Evolutionary conservation across 2,329 filamentous ascomycete genomes (phyloP).

Genomic region (Venturia asperata): DNA sequence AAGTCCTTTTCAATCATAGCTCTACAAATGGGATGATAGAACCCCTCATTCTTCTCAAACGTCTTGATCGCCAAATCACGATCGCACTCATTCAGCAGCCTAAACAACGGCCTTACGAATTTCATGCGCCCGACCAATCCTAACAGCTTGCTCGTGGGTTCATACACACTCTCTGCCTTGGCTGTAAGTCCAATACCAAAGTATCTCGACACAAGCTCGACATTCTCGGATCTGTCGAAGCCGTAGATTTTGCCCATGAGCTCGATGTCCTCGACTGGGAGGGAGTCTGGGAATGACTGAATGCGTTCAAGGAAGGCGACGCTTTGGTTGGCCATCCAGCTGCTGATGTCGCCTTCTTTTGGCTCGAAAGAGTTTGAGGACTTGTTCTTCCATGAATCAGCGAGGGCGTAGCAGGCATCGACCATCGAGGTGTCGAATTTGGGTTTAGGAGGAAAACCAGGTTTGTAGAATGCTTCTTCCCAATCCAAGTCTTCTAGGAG

Average conservation of each 20-base stretch:
- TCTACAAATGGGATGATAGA: constrained; percentile 92
- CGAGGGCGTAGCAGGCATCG: constrained; percentile 75
- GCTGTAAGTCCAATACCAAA: constrained; percentile 72
- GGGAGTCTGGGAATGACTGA: constrained; percentile 54
- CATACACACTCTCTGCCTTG: constrained; percentile 60
- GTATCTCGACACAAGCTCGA: constrained; percentile 77
- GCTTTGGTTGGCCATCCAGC: constrained; percentile 78
- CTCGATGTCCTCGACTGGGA: constrained; percentile 59
- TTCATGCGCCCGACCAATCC: constrained; percentile 91
- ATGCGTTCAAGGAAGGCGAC: constrained; percentile 84
- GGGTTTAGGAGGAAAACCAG: constrained; percentile 83
- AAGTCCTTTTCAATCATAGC: constrained; percentile 83
- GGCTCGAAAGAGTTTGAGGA: constrained; percentile 50
- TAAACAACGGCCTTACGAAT: constrained; percentile 82
- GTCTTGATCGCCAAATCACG: constrained; percentile 67
- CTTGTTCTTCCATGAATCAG: constrained; percentile 67
- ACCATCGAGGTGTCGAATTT: constrained; percentile 83
- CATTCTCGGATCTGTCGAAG: constrained; percentile 68
- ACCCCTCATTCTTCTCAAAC: constrained; percentile 79
- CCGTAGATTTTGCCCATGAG: constrained; percentile 69
- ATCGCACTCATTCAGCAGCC: constrained; percentile 67
- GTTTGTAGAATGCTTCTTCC: constrained; percentile 82
- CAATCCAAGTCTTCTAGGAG: constrained; percentile 73
- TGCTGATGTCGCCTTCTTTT: constrained; percentile 57
- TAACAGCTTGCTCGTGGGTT: constrained; percentile 65